Base-by-base conservation (phyloP, 1,284 basidiomycete genomes). In the Neonothopanus nambi region DNA sequence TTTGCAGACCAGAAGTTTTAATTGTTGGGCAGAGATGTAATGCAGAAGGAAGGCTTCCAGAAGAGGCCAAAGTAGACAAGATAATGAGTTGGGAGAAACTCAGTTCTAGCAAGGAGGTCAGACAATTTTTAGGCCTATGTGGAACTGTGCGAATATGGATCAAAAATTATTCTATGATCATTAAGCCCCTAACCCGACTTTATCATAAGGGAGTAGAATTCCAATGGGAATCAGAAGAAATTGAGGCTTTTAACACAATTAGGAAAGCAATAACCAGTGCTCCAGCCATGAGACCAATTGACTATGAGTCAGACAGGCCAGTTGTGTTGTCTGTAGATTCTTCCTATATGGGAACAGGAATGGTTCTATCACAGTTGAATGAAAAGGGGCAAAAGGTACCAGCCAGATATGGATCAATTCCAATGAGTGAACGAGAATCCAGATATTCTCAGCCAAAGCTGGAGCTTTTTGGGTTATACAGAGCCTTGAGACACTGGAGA, bases 321-420 rank as follows among this genome's bases (percentile, higher is more conserved):
- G 65, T 74, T 11, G 67, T 71, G 4, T 57, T 73, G 0, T 61
- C 67, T 0, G 67, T 69, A 17, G 68, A 76, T 59, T 65, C 71
- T 0, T 74, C 68, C 0, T 57, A 60, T 26, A 66, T 68, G 40
- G 70, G 70, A 0, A 63, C 70, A 1, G 72, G 75, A 0, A 70
- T 63, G 37, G 54, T 65, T 15, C 60, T 72, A 1, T 55, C 49
- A 3, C 72, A 76, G 53, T 46, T 60, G 20, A 67, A 69, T 35
- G 41, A 50, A 0, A 41, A 60, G 3, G 55, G 66, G 3, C 47
- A 57, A 3, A 17, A 56, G 0, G 63, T 62, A 17, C 64, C 60
- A 9, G 56, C 61, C 0, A 39, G 62, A 5, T 74, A 65, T 50
- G 68, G 70, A 0, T 78, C 70, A 0, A 70, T 79, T 11, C 64